Percentiles rank a stretch among this genome's conserved stretches.
phyloP scores from a whole-genome alignment of 345 rosid genomes.

The Rhodamnia argentea region DNA sequence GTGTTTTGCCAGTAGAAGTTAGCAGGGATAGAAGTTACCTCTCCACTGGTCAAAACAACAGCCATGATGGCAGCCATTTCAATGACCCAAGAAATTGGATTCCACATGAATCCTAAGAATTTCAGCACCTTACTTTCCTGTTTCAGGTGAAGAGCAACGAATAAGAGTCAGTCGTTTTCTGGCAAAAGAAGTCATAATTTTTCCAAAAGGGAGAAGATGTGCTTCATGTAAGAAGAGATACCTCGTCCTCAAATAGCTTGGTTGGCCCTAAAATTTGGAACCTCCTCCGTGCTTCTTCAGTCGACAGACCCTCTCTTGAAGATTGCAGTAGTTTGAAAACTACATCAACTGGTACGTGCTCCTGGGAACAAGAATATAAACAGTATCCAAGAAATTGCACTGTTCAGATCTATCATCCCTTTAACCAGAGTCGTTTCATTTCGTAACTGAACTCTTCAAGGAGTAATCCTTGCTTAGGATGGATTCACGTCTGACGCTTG shows the following conservation, averaged over 20 bases:
- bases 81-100: conserved; percentile 90
- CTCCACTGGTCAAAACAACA: conserved; percentile 66
- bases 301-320: conserved; percentile 55
- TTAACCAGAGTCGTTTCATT: background rate
- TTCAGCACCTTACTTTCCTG: conserved; percentile 62
- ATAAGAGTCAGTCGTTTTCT: background rate
- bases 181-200: background rate
- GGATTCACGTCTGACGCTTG: too few relatives aligned
- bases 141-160: background rate
- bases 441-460: too few relatives aligned
- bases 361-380: conserved; percentile 23
- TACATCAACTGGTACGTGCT: conserved; percentile 70
- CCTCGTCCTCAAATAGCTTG: conserved; percentile 36
- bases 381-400: background rate
- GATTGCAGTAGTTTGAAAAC: conserved; percentile 76
- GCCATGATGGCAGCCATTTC: conserved; percentile 87
- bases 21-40: conserved; percentile 17
- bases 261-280: too few relatives aligned
- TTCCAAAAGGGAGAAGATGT: background rate
- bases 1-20: background rate
- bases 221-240: background rate
- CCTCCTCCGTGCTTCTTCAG: conserved; percentile 34
- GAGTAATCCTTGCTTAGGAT: too few relatives aligned
- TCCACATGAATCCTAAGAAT: conserved; percentile 89
- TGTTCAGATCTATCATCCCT: background rate